Evolutionary conservation across 208 protist genomes (phyloP).

Genomic region (Polymyxa betae): DNA sequence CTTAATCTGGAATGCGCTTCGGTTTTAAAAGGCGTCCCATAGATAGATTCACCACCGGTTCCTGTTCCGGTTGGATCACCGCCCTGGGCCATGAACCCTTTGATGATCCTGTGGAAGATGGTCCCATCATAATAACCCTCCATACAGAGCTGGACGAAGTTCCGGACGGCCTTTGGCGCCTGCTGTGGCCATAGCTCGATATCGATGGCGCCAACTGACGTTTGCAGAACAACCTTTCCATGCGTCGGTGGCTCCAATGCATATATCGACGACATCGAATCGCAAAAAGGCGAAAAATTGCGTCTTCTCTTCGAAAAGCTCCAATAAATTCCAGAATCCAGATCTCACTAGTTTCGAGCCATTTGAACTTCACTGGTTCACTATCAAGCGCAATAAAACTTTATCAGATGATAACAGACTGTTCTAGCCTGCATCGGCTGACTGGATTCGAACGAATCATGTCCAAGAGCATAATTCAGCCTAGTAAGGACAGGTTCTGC

Average conservation of each 20-base stretch:
- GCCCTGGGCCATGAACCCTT: slow-evolving; percentile 79
- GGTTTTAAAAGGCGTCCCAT: slow-evolving; percentile 70
- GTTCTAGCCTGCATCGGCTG: too few relatives aligned
- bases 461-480: too few relatives aligned
- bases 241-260: slow-evolving; percentile 56
- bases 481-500: too few relatives aligned
- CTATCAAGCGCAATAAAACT: too few relatives aligned
- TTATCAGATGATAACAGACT: too few relatives aligned
- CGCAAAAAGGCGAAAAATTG: too few relatives aligned
- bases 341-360: too few relatives aligned
- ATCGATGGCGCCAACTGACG: slow-evolving; percentile 59
- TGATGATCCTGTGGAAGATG: slow-evolving; percentile 70
- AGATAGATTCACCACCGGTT: slow-evolving; percentile 78
- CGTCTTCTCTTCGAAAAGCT: too few relatives aligned
- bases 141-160: slow-evolving; percentile 69
- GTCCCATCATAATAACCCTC: slow-evolving; percentile 69
- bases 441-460: too few relatives aligned
- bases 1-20: slow-evolving; percentile 65
- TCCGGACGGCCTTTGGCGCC: slow-evolving; percentile 60
- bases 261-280: slow-evolving; percentile 57
- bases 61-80: slow-evolving; percentile 78
- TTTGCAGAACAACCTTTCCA: slow-evolving; percentile 67
- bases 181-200: slow-evolving; percentile 68
- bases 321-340: too few relatives aligned
- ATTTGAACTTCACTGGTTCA: too few relatives aligned